Percentiles rank a stretch among this genome's conserved stretches.
Evolutionary conservation across 225 moss, liverwort and hornwort species (phyloP).

Genomic region (Pseudisothecium myosuroides): DNA sequence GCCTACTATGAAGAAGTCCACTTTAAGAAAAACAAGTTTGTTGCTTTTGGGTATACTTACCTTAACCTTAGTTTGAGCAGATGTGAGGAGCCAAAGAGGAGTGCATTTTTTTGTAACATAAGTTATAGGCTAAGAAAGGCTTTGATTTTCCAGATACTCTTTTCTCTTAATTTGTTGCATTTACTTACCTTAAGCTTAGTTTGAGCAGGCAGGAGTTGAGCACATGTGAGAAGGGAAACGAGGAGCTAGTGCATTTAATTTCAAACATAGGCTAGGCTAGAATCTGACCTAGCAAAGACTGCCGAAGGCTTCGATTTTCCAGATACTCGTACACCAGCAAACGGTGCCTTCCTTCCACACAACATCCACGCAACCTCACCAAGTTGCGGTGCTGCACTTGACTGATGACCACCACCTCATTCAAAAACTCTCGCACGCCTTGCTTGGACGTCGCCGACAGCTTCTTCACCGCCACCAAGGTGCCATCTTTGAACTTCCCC

Average conservation of each 20-base stretch:
- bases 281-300: conserved; percentile 24
- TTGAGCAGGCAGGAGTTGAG: background rate
- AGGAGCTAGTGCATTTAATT: background rate
- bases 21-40: background rate
- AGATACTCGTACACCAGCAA: conserved; percentile 47
- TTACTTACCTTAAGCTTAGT: background rate
- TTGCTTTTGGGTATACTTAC: background rate
- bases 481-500: conserved; percentile 38
- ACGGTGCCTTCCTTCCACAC: conserved; percentile 25
- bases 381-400: conserved; percentile 47
- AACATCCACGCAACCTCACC: conserved; percentile 44
- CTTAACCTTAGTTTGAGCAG: background rate
- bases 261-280: background rate
- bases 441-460: conserved; percentile 19
- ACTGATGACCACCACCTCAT: conserved; percentile 46
- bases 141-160: conserved; percentile 16
- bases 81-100: background rate
- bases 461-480: conserved; percentile 34
- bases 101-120: background rate
- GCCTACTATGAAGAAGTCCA: background rate
- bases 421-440: conserved; percentile 31
- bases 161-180: background rate
- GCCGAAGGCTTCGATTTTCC: conserved; percentile 36
- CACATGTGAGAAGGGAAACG: background rate
- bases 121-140: background rate